A percentile compares a stretch with the other conserved stretches of the same genome.
Evolutionary conservation across 495 filamentous ascomycete species (phyloP).

Genomic region (Tuber brumale): DNA sequence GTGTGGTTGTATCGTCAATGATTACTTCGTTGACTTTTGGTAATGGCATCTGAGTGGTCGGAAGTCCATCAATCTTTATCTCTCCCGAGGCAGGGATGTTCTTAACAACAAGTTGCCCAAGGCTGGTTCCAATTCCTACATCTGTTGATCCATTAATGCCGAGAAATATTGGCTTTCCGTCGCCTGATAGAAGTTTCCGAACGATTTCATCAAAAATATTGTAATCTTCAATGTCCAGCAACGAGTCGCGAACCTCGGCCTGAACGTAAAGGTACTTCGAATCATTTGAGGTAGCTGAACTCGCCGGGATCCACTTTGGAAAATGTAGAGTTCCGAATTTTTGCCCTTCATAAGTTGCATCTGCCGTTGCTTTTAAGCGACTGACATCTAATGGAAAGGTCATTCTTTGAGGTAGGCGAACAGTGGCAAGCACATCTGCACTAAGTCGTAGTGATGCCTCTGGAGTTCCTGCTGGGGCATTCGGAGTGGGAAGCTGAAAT

Average conservation of each 20-base stretch:
- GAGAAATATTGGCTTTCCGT: constrained; percentile 54
- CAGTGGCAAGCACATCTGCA: constrained; percentile 68
- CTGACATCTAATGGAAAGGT: constrained; percentile 72
- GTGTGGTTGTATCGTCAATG: constrained; percentile 61
- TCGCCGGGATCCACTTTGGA: constrained; percentile 73
- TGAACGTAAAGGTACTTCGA: constrained; percentile 54
- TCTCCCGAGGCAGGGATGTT: constrained; percentile 77
- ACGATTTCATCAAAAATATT: constrained; percentile 69
- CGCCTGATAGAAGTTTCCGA: constrained; percentile 64
- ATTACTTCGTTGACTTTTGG: constrained; percentile 47
- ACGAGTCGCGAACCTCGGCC: constrained; percentile 67
- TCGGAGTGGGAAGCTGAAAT: constrained; percentile 71
- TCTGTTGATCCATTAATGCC: constrained; percentile 75
- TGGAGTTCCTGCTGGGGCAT: constrained; percentile 67
- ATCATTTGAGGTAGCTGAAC: constrained; percentile 62
- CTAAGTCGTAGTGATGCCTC: constrained; percentile 69
- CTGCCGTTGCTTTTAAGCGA: constrained; percentile 63
- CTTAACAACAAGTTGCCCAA: constrained; percentile 72
- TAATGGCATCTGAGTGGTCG: constrained; percentile 48
- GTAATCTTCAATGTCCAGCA: constrained; percentile 70
- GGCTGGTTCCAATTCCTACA: constrained; percentile 66
- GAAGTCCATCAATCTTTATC: constrained; percentile 67
- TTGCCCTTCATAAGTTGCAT: constrained; percentile 66
- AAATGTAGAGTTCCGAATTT: constrained; percentile 74
- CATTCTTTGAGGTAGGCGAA: constrained; percentile 74